A percentile compares a stretch with the other conserved stretches of the same genome.
phyloP scores from a whole-genome alignment of 2,329 filamentous ascomycete species.

The Botrytis pseudocinerea region DNA sequence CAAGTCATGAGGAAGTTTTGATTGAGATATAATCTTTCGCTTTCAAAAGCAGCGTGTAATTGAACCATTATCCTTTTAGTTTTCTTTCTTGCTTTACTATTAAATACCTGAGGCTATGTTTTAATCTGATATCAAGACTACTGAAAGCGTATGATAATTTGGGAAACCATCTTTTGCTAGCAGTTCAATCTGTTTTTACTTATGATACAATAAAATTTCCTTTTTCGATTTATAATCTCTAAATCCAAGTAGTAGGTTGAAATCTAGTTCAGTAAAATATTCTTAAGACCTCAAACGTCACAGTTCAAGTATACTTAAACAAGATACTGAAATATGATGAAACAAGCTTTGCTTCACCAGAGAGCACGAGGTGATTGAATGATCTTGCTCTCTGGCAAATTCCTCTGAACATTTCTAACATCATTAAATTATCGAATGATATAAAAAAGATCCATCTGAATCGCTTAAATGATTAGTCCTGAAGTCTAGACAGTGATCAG shows the following conservation, averaged over 20 bases:
- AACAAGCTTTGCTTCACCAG: rapidly evolving
- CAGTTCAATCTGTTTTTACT: background rate
- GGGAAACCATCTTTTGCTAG: background rate
- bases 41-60: background rate
- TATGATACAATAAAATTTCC: background rate
- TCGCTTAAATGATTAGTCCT: background rate
- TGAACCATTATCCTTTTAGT: background rate
- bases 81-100: background rate
- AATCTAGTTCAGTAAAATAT: rapidly evolving
- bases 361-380: background rate
- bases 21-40: background rate
- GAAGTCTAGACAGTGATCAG: background rate
- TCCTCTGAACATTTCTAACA: background rate
- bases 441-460: background rate
- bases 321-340: background rate
- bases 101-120: background rate
- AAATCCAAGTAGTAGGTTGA: background rate
- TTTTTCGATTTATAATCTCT: background rate
- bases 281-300: background rate
- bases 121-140: background rate
- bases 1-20: background rate
- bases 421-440: background rate
- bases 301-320: background rate
- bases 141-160: background rate
- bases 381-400: background rate